Evolutionary conservation across 805 yeast genomes (phyloP).

Genomic region (Ogataea trehalophila): DNA sequence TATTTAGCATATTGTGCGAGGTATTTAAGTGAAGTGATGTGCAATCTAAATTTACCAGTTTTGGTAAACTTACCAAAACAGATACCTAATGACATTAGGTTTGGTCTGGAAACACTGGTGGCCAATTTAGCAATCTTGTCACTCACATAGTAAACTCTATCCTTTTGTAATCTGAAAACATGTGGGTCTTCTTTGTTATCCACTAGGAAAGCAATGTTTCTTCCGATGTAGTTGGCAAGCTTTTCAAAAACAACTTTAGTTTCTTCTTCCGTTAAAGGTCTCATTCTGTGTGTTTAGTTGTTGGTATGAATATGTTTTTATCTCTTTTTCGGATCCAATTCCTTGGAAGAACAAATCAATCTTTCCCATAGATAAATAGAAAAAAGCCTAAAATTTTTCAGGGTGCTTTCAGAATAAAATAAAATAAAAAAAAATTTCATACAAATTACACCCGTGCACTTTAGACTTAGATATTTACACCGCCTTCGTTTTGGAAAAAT

Average conservation of each 20-base stretch:
- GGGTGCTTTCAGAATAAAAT: background rate
- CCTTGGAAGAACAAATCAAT: background rate
- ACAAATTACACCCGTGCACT: background rate
- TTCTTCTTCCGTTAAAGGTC: constrained; percentile 95
- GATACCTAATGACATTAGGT: constrained; percentile 87
- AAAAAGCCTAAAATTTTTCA: constrained; percentile 2
- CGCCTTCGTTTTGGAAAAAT: background rate
- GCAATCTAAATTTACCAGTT: constrained; percentile 93
- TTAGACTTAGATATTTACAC: background rate
- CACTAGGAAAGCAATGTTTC: constrained; percentile 83
- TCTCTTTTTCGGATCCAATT: background rate
- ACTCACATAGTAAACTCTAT: constrained; percentile 88
- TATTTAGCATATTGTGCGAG: constrained; percentile 85
- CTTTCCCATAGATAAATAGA: background rate
- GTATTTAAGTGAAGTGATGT: constrained; percentile 83
- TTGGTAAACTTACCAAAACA: constrained; percentile 97
- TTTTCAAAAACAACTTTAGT: constrained; percentile 95
- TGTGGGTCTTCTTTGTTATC: constrained; percentile 85
- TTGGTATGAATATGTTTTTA: background rate
- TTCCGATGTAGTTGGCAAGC: constrained; percentile 93
- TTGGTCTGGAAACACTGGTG: constrained; percentile 82
- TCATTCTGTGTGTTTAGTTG: constrained; percentile 45
- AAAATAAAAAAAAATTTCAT: background rate
- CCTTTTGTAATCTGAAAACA: constrained; percentile 93
- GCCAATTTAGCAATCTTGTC: constrained; percentile 82